These are phyloP conservation scores for Phytophthora citrophthora DNA, from an alignment of 352 stramenopile species.

Conservation along the genomic window DNA sequence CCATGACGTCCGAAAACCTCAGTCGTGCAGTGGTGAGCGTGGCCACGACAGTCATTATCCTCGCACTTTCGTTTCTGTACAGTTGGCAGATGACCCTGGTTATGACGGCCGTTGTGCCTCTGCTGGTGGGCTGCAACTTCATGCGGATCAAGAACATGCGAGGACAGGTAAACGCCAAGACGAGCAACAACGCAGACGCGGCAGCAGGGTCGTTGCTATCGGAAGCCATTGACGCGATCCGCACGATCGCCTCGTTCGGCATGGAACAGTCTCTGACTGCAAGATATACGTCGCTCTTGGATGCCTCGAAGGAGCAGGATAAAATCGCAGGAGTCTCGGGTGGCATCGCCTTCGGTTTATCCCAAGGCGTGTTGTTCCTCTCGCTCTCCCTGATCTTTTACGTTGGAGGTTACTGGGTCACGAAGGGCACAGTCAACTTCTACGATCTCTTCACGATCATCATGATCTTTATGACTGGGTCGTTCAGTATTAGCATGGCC, in stretches of 20 bases:
- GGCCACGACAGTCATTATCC: constrained; percentile 58
- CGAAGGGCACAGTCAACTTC: constrained; percentile 46
- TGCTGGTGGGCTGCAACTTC: constrained; percentile 42
- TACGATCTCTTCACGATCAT: constrained; percentile 59
- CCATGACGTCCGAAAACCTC: constrained; percentile 70
- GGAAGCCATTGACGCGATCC: constrained; percentile 55
- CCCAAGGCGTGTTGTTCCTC: constrained; percentile 52
- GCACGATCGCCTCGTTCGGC: constrained; percentile 58
- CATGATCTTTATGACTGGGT: constrained; percentile 49
- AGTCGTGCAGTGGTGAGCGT: constrained; percentile 54
- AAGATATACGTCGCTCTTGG: constrained; percentile 37
- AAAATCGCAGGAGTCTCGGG: constrained; percentile 35
- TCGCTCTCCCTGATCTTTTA: constrained; percentile 1
- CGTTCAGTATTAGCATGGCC: constrained; percentile 63
- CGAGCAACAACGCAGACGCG: constrained; percentile 48
- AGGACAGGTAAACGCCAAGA: constrained; percentile 41
- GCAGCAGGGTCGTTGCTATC: constrained; percentile 42
- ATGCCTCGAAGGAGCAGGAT: constrained; percentile 38
- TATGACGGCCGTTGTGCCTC: constrained; percentile 27
- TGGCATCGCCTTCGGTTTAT: constrained; percentile 51
- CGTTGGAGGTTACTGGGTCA: constrained; percentile 30
- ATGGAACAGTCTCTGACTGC: constrained; percentile 39
- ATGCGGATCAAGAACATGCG: constrained; percentile 49
- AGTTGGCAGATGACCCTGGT: constrained; percentile 69
- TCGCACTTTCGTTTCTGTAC: constrained; percentile 48